Evolutionary conservation across 257 asterid genomes (phyloP).

Genomic region (Nicotiana benthamiana): DNA sequence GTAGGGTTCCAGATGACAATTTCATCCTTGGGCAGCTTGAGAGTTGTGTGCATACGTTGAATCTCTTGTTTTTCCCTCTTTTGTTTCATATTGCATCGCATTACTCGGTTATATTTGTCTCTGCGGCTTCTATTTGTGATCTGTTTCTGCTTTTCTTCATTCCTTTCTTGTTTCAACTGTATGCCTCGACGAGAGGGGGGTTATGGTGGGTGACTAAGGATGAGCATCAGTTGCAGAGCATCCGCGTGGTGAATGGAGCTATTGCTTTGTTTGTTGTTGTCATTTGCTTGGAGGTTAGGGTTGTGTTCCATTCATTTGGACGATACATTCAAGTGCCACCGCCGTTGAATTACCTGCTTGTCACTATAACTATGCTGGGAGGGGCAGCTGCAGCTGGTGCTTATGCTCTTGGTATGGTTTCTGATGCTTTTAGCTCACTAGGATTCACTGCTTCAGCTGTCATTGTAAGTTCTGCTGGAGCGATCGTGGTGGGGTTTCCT

Average conservation of each 20-base stretch:
- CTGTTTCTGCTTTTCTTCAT: constrained; percentile 75
- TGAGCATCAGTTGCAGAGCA: constrained; percentile 70
- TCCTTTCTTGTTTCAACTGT: constrained; percentile 85
- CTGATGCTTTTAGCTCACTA: constrained; percentile 73
- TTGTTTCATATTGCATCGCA: constrained; percentile 73
- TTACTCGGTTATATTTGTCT: constrained; percentile 54
- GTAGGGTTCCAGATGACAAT: constrained; percentile 63
- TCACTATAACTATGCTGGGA: constrained; percentile 84
- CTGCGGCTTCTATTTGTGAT: constrained; percentile 62
- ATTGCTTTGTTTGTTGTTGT: constrained; percentile 69
- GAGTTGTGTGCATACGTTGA: constrained; percentile 80
- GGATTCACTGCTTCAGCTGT: constrained; percentile 63
- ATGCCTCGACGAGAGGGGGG: constrained; percentile 89
- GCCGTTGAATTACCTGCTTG: constrained; percentile 77
- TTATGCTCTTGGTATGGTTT: constrained; percentile 75
- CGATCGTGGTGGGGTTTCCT: constrained; percentile 86
- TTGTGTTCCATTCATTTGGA: constrained; percentile 94
- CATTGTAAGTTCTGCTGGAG: constrained; percentile 87
- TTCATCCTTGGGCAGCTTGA: constrained; percentile 80
- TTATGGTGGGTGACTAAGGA: constrained; percentile 96
- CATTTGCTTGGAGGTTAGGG: constrained; percentile 82
- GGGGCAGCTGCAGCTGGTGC: constrained; percentile 82
- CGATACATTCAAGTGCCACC: constrained; percentile 96
- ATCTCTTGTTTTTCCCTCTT: constrained; percentile 66
- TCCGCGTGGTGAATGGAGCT: constrained; percentile 80